Evolutionary conservation across 75 land plant genomes (phyloP).

Genomic region (Cunninghamia lanceolata): DNA sequence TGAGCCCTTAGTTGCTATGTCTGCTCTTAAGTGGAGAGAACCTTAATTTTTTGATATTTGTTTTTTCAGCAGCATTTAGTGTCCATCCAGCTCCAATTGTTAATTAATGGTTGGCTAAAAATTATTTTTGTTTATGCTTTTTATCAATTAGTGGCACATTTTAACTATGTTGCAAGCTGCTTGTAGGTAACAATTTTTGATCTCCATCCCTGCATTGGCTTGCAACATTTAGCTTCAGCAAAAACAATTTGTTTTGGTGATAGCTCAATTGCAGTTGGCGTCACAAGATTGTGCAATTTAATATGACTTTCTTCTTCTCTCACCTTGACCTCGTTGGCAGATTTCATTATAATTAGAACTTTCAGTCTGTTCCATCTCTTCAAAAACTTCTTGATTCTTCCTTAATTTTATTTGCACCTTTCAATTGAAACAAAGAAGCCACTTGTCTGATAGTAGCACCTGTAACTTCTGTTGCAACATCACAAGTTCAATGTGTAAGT

Average conservation of each 20-base stretch:
- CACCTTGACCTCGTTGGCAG: no score
- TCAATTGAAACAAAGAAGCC: no score
- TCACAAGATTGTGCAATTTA: no score
- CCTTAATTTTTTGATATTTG: background rate
- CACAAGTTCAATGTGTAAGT: no score
- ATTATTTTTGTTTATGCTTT: slow-evolving; percentile 8
- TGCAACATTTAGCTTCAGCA: slow-evolving; percentile 32
- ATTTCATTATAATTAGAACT: no score
- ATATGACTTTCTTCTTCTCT: no score
- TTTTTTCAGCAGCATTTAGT: background rate
- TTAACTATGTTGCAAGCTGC: slow-evolving; percentile 21
- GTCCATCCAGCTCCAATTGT: background rate
- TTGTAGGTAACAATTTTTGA: slow-evolving; percentile 8
- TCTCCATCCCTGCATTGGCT: slow-evolving; percentile 15
- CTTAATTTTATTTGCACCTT: no score
- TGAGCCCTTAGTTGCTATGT: slow-evolving; percentile 2
- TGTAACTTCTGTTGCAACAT: no score
- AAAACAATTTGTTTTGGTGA: background rate
- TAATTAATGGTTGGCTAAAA: slow-evolving; percentile 14
- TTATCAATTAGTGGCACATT: slow-evolving; percentile 20
- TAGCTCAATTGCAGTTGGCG: no score
- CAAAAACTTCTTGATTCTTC: no score
- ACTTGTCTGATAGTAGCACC: no score
- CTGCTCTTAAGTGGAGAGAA: background rate
- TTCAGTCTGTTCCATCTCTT: no score